These are phyloP conservation scores for Coemansia erecta DNA, from an alignment of 192 early-diverging fungal species.

Conservation along the genomic window DNA sequence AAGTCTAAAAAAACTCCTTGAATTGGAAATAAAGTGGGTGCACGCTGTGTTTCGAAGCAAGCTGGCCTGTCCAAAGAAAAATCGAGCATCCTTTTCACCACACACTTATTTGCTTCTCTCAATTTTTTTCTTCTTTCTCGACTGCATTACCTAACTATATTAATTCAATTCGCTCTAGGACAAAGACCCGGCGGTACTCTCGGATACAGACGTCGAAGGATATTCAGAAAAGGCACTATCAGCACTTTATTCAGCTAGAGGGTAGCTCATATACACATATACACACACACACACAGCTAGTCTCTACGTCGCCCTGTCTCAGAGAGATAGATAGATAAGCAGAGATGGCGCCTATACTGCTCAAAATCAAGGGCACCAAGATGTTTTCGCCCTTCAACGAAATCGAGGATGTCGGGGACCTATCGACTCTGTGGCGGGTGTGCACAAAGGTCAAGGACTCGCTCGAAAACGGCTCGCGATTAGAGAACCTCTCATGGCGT, in stretches of 20 bases:
- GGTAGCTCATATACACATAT: neutral
- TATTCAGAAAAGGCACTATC: too few relatives aligned
- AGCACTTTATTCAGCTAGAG: too few relatives aligned
- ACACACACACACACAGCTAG: neutral
- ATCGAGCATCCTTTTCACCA: too few relatives aligned
- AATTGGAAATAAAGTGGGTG: neutral
- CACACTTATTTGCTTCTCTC: too few relatives aligned
- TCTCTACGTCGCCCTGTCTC: neutral
- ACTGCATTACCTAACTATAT: too few relatives aligned
- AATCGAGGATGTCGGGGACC: conserved; percentile 71
- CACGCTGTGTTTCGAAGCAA: too few relatives aligned
- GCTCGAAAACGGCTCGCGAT: conserved; percentile 74
- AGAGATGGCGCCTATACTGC: conserved; percentile 64
- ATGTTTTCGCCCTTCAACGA: conserved; percentile 71
- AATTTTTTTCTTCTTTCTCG: too few relatives aligned
- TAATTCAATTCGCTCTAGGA: too few relatives aligned
- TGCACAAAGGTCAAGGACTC: conserved; percentile 84
- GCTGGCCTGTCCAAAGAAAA: too few relatives aligned
- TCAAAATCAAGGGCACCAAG: conserved; percentile 73
- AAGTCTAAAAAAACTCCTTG: neutral
- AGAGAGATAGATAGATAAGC: neutral
- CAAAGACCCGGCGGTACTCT: too few relatives aligned
- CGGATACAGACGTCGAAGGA: too few relatives aligned
- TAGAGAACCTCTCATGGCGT: conserved; percentile 85
- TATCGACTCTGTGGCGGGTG: conserved; percentile 76